Evolutionary conservation across 2,329 filamentous ascomycete species (phyloP), one percentile per base, ranked within the genome.

Genomic region (Fusarium tanahbumbuense): DNA sequence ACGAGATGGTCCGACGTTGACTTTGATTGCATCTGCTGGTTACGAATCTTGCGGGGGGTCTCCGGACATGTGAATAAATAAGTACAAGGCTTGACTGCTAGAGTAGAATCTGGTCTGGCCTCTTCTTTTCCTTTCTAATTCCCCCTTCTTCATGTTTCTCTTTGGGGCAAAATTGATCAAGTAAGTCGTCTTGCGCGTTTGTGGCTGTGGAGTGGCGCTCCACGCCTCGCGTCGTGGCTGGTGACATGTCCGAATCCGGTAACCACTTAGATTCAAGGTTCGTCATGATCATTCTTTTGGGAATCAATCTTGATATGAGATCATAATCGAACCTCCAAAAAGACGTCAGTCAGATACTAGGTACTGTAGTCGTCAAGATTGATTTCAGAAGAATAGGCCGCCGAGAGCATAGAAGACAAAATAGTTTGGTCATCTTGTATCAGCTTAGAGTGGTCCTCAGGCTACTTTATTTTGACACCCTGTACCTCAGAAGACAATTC

Each of bases 121-220:
- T 23, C 6, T 45, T 46, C 42, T n/a, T 60, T 32, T 10, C 13
- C n/a, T 30, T 55, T 49, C 47, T n/a, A 27, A 13, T 18, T 20
- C 32, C 20, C n/a, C 34, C 41, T 44, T 56, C 25, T 18, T 53
- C 32, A 18, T 25, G 37, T 34, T 30, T 25, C 32, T 53, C 22
- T 34, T 32, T n/a, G 18, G 32, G 27, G 28, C 32, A 40, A 27
- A 49, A 44, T 41, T 27, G 49, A 52, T 52, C 10, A 34, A 52
- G n/a, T 53, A 48, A 47, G 37, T 12, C 30, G 55, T 34, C 62
- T 64, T 71, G 52, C 67, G 60, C 64, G 69, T 57, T 41, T 42
- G 69, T 72, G 70, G 70, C 62, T 64, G 58, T 72, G 67, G 11
- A 59, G 62, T 72, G 69, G 70, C 69, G 58, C 28, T 46, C 23